Conservation (phyloP, 1,284 basidiomycete genomes). For the Wolfiporia cocos region DNA sequence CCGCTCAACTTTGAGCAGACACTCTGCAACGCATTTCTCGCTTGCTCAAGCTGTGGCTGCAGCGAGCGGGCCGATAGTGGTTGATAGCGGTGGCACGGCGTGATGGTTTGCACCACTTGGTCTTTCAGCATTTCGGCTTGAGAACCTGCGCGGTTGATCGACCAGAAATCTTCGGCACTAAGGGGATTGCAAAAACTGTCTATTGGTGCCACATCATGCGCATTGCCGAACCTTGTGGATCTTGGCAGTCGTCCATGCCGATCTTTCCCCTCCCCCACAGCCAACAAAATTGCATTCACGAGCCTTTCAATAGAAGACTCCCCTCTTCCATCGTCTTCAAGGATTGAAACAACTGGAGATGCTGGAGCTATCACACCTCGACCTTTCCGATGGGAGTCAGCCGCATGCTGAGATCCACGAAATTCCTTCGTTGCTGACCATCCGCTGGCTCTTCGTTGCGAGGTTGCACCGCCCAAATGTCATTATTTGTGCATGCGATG, state of each 20-base stretch:
- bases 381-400: conserved; percentile 4
- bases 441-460: conserved; percentile 3
- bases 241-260: conserved; percentile 1
- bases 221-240: conserved; percentile 6
- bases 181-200: too few relatives aligned
- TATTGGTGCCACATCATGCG: conserved; percentile 2
- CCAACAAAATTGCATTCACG: conserved; percentile 3
- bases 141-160: too few relatives aligned
- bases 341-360: background rate
- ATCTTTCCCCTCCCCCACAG: conserved; percentile 2
- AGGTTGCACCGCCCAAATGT: conserved; percentile 7
- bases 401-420: conserved; percentile 6
- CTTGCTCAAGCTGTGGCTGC: too few relatives aligned
- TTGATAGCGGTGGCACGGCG: too few relatives aligned
- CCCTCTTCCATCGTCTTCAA: conserved; percentile 7
- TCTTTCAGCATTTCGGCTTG: too few relatives aligned
- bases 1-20: too few relatives aligned
- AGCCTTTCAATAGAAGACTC: conserved; percentile 6
- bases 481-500: conserved; percentile 6
- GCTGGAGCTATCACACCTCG: conserved; percentile 5
- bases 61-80: too few relatives aligned
- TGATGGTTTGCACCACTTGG: too few relatives aligned
- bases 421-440: conserved; percentile 6
- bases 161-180: too few relatives aligned
- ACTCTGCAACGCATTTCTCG: too few relatives aligned